Conservation (phyloP, 2,329 filamentous ascomycete genomes). For the Tolypocladium paradoxum region DNA sequence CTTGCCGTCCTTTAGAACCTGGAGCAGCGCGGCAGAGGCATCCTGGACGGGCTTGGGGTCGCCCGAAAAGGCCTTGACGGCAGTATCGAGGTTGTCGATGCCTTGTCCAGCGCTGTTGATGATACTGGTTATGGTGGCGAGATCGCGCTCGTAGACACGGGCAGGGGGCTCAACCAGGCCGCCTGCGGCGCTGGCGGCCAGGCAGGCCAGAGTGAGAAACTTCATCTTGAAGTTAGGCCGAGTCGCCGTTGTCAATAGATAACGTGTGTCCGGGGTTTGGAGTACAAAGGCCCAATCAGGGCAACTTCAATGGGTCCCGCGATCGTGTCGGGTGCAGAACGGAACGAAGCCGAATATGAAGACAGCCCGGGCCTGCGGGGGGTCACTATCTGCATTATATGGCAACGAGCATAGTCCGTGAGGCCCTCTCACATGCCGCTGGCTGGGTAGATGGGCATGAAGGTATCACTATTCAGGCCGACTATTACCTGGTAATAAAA, state of each 20-base stretch:
- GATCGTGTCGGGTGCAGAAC: background rate
- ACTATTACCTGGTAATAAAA: background rate
- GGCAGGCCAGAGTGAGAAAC: constrained; percentile 4
- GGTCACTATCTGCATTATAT: background rate
- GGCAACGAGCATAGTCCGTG: background rate
- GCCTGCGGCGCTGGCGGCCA: constrained; percentile 4
- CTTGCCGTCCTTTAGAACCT: constrained; percentile 8
- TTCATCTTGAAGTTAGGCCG: constrained; percentile 1
- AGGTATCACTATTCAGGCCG: too few relatives aligned
- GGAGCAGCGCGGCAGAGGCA: constrained; percentile 9
- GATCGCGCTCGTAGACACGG: constrained; percentile 3
- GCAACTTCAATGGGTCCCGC: background rate
- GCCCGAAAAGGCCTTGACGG: constrained; percentile 12
- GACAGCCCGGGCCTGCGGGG: background rate
- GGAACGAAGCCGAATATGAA: background rate
- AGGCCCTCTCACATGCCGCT: background rate
- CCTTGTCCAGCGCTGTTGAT: constrained; percentile 1
- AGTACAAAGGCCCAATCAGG: background rate
- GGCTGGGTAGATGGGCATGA: background rate
- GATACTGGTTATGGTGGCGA: constrained; percentile 3
- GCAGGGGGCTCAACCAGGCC: background rate
- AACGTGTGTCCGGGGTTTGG: background rate
- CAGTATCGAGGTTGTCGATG: constrained; percentile 10
- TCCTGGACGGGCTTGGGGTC: constrained; percentile 7
- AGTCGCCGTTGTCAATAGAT: too few relatives aligned